Evolutionary conservation across 176 grass and related monocot genomes (phyloP).

Genomic region (Juncus effusus): DNA sequence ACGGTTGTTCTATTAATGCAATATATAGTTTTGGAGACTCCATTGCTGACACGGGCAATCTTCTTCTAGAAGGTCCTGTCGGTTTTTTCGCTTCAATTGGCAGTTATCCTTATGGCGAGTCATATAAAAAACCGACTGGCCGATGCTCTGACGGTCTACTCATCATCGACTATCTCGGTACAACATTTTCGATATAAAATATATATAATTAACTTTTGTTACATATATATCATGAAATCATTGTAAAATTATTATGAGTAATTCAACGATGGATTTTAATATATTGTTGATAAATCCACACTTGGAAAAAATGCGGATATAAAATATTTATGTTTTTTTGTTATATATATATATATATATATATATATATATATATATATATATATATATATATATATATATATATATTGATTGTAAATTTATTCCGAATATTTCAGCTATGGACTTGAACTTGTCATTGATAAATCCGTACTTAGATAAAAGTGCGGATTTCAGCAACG

Average conservation of each 20-base stretch:
- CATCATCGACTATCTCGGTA: slow-evolving; percentile 92
- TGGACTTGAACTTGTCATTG: slow-evolving; percentile 60
- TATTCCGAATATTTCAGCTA: slow-evolving; percentile 33
- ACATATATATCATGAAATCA: too few species aligned
- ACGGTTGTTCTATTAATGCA: slow-evolving; percentile 54
- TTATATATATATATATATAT: too few species aligned
- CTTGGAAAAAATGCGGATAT: background rate
- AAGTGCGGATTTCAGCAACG: slow-evolving; percentile 45
- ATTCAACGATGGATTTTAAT: too few species aligned
- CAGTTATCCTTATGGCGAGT: slow-evolving; percentile 72
- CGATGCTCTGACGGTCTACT: slow-evolving; percentile 96
- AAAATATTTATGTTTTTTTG: background rate
- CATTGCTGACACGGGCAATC: slow-evolving; percentile 92
- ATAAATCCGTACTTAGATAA: slow-evolving; percentile 76
- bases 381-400: too few species aligned
- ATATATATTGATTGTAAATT: too few species aligned
- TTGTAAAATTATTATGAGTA: too few species aligned
- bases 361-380: too few species aligned
- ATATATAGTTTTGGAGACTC: slow-evolving; percentile 98
- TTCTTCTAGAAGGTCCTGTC: slow-evolving; percentile 44
- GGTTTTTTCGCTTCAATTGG: slow-evolving; percentile 80
- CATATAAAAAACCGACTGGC: slow-evolving; percentile 53
- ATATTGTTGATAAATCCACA: background rate
- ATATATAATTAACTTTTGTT: too few species aligned
- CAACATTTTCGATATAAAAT: background rate